Evolutionary conservation across 768 basidiomycete genomes (phyloP).

Genomic region (Dioszegia hungarica): DNA sequence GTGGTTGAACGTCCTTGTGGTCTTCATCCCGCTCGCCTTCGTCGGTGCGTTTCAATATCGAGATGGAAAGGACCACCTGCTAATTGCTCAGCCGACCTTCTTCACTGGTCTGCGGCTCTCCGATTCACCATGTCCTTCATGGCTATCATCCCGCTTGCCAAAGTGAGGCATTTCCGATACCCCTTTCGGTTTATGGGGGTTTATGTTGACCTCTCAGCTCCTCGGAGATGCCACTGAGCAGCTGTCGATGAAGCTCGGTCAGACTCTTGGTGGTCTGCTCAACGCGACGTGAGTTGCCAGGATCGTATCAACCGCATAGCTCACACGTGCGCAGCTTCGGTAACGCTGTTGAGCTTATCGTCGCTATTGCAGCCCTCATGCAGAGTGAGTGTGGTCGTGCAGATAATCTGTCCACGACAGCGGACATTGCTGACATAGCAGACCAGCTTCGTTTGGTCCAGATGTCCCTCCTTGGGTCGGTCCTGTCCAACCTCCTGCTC

Average conservation of each 20-base stretch:
- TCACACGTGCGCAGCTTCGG: slow-evolving; percentile 28
- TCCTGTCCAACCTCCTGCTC: slow-evolving; percentile 81
- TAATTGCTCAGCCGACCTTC: slow-evolving; percentile 42
- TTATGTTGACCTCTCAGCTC: slow-evolving; percentile 16
- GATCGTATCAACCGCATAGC: not conserved
- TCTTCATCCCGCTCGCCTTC: slow-evolving; percentile 72
- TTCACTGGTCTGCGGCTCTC: slow-evolving; percentile 40
- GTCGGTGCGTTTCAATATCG: slow-evolving; percentile 63
- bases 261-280: slow-evolving; percentile 77
- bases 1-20: slow-evolving; percentile 70
- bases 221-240: slow-evolving; percentile 49
- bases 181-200: not conserved
- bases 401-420: not conserved
- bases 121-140: slow-evolving; percentile 71
- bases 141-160: slow-evolving; percentile 84
- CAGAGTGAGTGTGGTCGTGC: slow-evolving; percentile 61
- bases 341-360: slow-evolving; percentile 71
- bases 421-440: too few relatives aligned
- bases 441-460: slow-evolving; percentile 84
- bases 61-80: too few relatives aligned
- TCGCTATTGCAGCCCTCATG: slow-evolving; percentile 75
- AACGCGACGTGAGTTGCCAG: slow-evolving; percentile 57
- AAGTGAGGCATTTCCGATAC: slow-evolving; percentile 53
- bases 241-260: slow-evolving; percentile 60
- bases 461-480: slow-evolving; percentile 86